phyloP scores from a whole-genome alignment of 2,329 filamentous ascomycete genomes.

The Fusarium protoensiforme region DNA sequence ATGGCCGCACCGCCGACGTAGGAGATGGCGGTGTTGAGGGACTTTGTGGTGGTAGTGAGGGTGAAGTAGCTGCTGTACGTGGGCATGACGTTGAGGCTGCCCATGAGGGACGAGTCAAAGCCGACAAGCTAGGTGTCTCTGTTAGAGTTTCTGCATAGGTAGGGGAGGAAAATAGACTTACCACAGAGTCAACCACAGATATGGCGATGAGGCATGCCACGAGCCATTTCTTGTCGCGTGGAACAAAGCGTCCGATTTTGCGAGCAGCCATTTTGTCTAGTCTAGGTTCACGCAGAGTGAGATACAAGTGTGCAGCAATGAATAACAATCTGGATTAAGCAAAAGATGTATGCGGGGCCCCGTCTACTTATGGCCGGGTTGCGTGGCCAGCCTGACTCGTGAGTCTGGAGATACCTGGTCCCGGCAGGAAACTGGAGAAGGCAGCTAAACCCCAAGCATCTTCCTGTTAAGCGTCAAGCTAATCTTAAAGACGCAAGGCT shows the following conservation, averaged over 20 bases:
- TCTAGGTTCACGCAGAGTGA: background rate
- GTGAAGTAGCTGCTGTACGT: constrained; percentile 14
- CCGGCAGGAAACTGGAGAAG: no score
- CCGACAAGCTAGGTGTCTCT: constrained; percentile 4
- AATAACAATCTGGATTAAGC: background rate
- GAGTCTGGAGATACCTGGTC: no score
- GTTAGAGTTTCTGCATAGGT: background rate
- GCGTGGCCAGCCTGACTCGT: no score
- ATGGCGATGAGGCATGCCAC: constrained; percentile 5
- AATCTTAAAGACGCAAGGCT: no score
- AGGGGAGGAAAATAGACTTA: background rate
- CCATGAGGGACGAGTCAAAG: constrained; percentile 11
- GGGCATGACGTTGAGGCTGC: constrained; percentile 14
- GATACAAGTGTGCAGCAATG: background rate
- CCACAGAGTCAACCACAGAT: constrained; percentile 13
- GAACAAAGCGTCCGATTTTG: constrained; percentile 6
- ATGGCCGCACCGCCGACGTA: constrained; percentile 8
- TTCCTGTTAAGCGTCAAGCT: no score
- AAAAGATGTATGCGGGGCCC: no score
- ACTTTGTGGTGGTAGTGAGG: constrained; percentile 15
- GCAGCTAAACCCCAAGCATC: no score
- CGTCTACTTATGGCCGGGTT: no score
- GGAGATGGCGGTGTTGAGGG: constrained; percentile 12
- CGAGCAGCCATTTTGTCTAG: background rate
- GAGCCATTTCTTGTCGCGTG: constrained; percentile 12